A percentile compares a stretch with the other conserved stretches of the same genome.
These are phyloP conservation scores for Diaporthe eres DNA, from an alignment of 2,329 filamentous ascomycete species.

Conservation along the genomic window DNA sequence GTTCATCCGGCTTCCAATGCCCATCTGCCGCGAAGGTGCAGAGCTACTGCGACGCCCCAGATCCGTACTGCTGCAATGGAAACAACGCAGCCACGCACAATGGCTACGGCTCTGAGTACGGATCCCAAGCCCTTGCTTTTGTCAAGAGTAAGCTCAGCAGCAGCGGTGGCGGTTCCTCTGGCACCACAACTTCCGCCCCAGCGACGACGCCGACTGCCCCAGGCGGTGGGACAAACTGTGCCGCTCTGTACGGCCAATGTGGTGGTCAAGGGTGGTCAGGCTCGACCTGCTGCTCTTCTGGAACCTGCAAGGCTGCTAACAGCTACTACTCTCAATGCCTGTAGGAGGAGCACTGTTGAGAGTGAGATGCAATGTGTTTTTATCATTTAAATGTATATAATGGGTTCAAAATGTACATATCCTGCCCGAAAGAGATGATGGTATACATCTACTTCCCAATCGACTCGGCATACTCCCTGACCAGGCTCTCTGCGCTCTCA, in stretches of 20 bases:
- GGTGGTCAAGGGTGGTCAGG: slow-evolving; percentile 34
- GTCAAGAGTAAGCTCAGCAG: slow-evolving; percentile 58
- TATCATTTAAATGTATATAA: not conserved
- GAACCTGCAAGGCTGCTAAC: slow-evolving; percentile 35
- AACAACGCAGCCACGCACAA: slow-evolving; percentile 72
- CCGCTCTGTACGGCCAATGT: slow-evolving; percentile 35
- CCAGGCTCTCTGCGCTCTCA: slow-evolving; percentile 38
- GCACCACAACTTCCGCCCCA: slow-evolving; percentile 20
- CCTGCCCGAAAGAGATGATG: not conserved
- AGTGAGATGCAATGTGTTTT: not conserved
- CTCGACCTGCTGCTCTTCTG: slow-evolving; percentile 28
- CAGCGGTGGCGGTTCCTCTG: slow-evolving; percentile 6
- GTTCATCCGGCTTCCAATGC: slow-evolving; percentile 70
- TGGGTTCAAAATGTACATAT: slow-evolving; percentile 1
- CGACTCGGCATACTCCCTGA: slow-evolving; percentile 39
- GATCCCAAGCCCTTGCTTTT: slow-evolving; percentile 70
- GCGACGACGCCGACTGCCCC: slow-evolving; percentile 27
- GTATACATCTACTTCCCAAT: slow-evolving; percentile 17
- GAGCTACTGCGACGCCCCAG: slow-evolving; percentile 75
- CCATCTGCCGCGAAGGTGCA: slow-evolving; percentile 66
- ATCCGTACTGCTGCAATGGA: slow-evolving; percentile 78
- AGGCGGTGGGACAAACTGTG: slow-evolving; percentile 20
- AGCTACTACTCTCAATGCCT: slow-evolving; percentile 38
- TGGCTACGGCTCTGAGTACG: slow-evolving; percentile 75
- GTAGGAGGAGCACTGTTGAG: not conserved